phyloP scores from a whole-genome alignment of 768 basidiomycete species.

The Favolaschia claudopus region DNA sequence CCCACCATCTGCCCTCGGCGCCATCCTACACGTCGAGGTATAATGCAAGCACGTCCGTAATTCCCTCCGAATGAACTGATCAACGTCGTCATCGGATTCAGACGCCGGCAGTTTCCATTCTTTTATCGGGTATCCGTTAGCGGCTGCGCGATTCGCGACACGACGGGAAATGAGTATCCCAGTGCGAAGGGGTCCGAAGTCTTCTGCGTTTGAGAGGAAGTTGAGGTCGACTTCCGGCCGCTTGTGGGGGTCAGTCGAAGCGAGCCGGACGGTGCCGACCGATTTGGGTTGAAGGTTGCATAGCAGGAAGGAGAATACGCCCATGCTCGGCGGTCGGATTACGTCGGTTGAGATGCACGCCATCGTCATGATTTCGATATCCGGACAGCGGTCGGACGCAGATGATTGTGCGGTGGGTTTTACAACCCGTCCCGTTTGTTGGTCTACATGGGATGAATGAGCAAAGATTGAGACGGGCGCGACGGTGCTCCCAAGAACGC shows the following conservation, averaged over 20 bases:
- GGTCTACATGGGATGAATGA: constrained; percentile 31
- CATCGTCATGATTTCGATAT: constrained; percentile 38
- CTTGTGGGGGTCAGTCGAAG: constrained; percentile 21
- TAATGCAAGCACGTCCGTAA: constrained; percentile 39
- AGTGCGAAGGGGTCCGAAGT: constrained; percentile 30
- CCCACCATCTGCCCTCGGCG: constrained; percentile 34
- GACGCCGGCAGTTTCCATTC: constrained; percentile 32
- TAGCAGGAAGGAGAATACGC: constrained; percentile 24
- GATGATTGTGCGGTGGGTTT: background rate
- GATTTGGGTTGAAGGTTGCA: constrained; percentile 23
- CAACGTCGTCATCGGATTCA: constrained; percentile 31
- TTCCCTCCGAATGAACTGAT: constrained; percentile 29
- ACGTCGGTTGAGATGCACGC: constrained; percentile 29
- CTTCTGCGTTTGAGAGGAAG: constrained; percentile 31
- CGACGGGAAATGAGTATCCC: constrained; percentile 6
- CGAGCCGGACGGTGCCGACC: constrained; percentile 26
- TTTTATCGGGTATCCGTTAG: constrained; percentile 29
- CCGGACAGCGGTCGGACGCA: constrained; percentile 25
- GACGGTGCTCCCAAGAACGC: constrained; percentile 33
- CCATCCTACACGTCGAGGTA: constrained; percentile 29
- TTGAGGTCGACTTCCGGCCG: constrained; percentile 27
- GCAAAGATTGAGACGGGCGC: constrained; percentile 37
- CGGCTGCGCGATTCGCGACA: constrained; percentile 27
- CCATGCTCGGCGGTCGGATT: constrained; percentile 27
- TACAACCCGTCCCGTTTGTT: constrained; percentile 20